Base-by-base conservation (phyloP, 2,329 filamentous ascomycete genomes). In the Diaporthe aspalathi region DNA sequence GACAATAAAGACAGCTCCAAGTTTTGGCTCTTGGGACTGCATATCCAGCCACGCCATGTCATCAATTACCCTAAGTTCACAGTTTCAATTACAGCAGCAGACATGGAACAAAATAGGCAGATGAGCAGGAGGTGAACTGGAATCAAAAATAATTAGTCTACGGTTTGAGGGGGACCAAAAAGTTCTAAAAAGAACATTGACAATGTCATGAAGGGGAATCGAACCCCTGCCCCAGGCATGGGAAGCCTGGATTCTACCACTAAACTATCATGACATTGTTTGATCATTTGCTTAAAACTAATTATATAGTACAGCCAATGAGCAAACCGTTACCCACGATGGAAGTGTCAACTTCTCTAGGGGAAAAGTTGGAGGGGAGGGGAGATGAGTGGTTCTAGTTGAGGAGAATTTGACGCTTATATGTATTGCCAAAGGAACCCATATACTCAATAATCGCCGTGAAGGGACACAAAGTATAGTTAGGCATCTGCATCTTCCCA, bases 201-300 rank as follows among this genome's bases (percentile, higher is more conserved):
- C n/a, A 11, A 9, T 65, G 60, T 65, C 60, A 65, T 65, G 60
- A 65, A 65, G 60, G 60, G 60, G 60, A 65, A 65, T 65, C 60
- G 60, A 65, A 65, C 60, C 60, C 60, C 60, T 65, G 60, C 60
- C 60, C 60, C 60, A 65, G 60, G 60, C 60, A 65, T 65, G 60
- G 60, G 60, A 65, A 65, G 60, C 60, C 60, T 65, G 60, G 60
- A 65, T 65, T 65, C 60, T 65, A 65, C 60, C 60, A 65, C 60
- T 65, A 65, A 65, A 65, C 60, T 65, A 65, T 65, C 60, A 65
- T 65, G 60, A 65, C 60, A 14, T 17, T 49, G 14, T 6, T 17
- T 4, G 16, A 11, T 12, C 9, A 11, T 0, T 1, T 22, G 4
- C 8, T 49, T 20, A 0, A 11, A 24, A 12, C 2, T 24, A 7